Conservation (phyloP, 2,329 filamentous ascomycete genomes). For the Arachnomyces sp. region DNA sequence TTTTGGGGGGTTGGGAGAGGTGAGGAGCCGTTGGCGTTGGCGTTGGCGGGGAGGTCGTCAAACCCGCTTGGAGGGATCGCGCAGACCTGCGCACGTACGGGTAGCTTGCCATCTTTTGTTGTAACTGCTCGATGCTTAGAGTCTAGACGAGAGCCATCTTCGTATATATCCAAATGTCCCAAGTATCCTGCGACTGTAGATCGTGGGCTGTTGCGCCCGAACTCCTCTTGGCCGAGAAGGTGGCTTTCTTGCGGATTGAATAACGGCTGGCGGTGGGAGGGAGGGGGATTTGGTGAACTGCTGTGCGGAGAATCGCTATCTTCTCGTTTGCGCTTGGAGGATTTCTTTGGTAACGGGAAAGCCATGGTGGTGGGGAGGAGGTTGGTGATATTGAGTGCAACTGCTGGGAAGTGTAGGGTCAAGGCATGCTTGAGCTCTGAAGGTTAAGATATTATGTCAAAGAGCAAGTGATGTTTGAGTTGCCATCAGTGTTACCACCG, state of each 20-base stretch:
- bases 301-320: conserved; percentile 23
- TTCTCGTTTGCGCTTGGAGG: conserved; percentile 28
- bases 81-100: no score
- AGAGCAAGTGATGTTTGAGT: no score
- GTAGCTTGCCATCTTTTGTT: no score
- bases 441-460: no score
- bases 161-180: conserved; percentile 32
- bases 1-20: not conserved
- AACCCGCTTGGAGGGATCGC: no score
- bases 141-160: conserved; percentile 2
- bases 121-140: no score
- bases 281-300: conserved; percentile 25
- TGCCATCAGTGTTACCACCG: no score
- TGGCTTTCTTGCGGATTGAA: conserved; percentile 23
- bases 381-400: no score
- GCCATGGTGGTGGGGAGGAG: conserved; percentile 1
- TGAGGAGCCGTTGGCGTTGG: no score
- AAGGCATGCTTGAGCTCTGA: no score
- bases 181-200: conserved; percentile 32
- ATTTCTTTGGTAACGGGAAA: conserved; percentile 20
- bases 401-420: no score
- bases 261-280: conserved; percentile 24
- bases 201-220: conserved; percentile 26
- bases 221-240: conserved; percentile 25
- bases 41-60: no score